Evolutionary conservation across 2,329 filamentous ascomycete genomes (phyloP), one percentile per base, ranked within the genome.

Genomic region (Pyrenophora seminiperda): DNA sequence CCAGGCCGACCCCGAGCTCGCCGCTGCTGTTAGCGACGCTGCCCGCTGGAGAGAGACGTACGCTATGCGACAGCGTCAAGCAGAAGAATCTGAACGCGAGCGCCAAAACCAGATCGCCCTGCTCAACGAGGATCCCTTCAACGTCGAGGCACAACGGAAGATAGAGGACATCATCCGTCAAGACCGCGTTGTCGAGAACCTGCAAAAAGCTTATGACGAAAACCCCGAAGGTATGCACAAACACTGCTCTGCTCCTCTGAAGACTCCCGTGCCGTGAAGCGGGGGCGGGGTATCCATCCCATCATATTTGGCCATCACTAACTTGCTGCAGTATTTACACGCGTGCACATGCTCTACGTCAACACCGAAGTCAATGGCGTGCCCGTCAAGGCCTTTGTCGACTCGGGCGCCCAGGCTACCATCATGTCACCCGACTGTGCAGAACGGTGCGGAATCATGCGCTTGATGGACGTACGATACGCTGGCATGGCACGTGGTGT

Each of bases 161-260:
- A 99, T 99, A 56, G 93, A 94, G 70, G 94, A 99, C 76, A 95
- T 97, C 75, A 99, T 99, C 68, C 87, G 94, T 47, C 90, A 97
- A 75, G 90, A 97, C 75, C 83, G 88, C 13, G 93, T 99, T 37
- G 91, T 93, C 74, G 91, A 97, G 76, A 99, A 99, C 68, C 75
- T 97, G 53, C 91, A 97, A 69, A 94, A 92, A 75, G 94, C 94
- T 33, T 93, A 97, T 82, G 93, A 97, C 75, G 88, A 97, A 75
- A 96, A 95, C 67, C 94, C 94, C 0, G 94, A 97, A 83, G 93
- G 93, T 95, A 76, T 64, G 82, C 19, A n/a, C 29, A 41, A 15
- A 17, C 4, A 13, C 5, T 17, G 5, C 50, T 54, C 10, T 30
- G 32, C 27, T 4, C 9, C 13, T 20, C 7, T 29, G 5, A 14